Evolutionary conservation across 805 yeast species (phyloP), one percentile per base, ranked within the genome.

Genomic region (Candida montana): DNA sequence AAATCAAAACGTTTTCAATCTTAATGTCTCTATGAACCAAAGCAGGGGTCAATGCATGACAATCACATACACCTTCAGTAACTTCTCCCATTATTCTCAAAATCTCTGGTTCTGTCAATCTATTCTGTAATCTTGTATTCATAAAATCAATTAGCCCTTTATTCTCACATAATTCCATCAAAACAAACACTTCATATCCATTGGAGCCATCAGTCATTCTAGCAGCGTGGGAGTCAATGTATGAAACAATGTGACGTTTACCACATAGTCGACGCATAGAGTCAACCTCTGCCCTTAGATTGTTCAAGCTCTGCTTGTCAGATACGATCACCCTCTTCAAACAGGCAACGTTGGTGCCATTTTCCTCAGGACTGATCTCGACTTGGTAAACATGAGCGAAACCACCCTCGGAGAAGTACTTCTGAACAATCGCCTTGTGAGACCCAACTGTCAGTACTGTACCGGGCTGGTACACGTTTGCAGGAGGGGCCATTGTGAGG

Each of bases 291-390:
- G 95, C 96, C 47, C 98, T 69, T 38, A 93, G 68, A 19, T 82
- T 74, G 53, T 85, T 87, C 58, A 93, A 71, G 39, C 83, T 84
- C 54, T 79, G 75, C 62, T 93, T 93, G 58, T 83, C 88, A 4
- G 97, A 97, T 3, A 93, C 99, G 26, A 82, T 82, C n/a, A 93
- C 98, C 48, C 99, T 74, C 63, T 93, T 93, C 54, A 93, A 69
- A 59, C 98, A 93, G 5, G 91, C 96, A 11, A 71, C 61, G 41
- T 62, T 63, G 37, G 71, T 61, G 16, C 77, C 78, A 13, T 73
- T 68, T 49, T 69, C 76, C 4, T 75, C 68, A 7, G 89, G 89
- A 21, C 74, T 69, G 16, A 84, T 77, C 35, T 73, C 73, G 46
- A 89, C 91, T 15, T 83, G 75, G 61, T 93, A 93, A 5, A 93